phyloP scores from a whole-genome alignment of 1,139 yeast genomes.

The Candida albicans region DNA sequence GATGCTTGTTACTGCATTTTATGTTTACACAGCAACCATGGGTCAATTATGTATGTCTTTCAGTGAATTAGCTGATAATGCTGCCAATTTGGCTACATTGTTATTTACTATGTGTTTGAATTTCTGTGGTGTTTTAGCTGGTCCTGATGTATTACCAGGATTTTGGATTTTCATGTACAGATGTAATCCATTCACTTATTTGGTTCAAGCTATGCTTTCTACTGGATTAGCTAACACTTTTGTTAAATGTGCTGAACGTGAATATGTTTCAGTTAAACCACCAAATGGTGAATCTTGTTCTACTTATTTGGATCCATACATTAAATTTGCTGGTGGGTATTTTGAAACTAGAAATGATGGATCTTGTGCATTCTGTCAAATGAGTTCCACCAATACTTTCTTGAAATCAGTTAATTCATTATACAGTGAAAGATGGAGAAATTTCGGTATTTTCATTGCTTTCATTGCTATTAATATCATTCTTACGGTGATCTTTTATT shows the following conservation, averaged over 20 bases:
- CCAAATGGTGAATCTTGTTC: constrained; percentile 58
- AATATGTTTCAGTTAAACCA: constrained; percentile 27
- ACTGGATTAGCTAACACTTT: constrained; percentile 26
- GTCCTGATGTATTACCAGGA: constrained; percentile 28
- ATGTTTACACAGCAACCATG: constrained; percentile 34
- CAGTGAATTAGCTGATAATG: constrained; percentile 39
- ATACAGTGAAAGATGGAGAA: constrained; percentile 62
- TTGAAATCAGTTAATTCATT: constrained; percentile 43
- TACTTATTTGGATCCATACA: constrained; percentile 47
- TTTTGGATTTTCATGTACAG: constrained; percentile 61
- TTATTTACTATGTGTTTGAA: constrained; percentile 33
- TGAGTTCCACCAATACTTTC: constrained; percentile 51
- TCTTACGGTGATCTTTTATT: constrained; percentile 59
- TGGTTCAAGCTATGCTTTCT: constrained; percentile 35
- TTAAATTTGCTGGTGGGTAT: constrained; percentile 50
- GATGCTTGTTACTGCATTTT: constrained; percentile 43
- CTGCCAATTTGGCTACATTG: constrained; percentile 32
- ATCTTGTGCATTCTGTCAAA: constrained; percentile 53
- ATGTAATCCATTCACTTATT: constrained; percentile 67
- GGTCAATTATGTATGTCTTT: constrained; percentile 43
- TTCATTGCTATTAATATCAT: constrained; percentile 53
- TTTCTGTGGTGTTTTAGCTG: constrained; percentile 38
- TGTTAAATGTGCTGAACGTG: constrained; percentile 28
- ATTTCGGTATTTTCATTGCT: constrained; percentile 57
- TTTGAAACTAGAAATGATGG: constrained; percentile 23